phyloP scores from a whole-genome alignment of 805 yeast species.

The Saccharomycopsis fibuligera region DNA sequence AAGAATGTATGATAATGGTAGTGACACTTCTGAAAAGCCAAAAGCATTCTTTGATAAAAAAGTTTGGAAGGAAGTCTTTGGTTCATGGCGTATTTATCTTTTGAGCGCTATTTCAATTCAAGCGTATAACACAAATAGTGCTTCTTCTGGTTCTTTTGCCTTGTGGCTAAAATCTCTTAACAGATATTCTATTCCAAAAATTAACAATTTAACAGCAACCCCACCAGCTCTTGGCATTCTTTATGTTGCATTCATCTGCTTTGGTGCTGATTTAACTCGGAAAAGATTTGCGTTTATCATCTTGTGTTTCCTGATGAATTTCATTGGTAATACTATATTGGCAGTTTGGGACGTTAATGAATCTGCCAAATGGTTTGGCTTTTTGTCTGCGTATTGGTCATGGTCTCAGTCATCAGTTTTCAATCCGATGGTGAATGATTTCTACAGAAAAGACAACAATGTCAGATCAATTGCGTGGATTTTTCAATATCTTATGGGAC shows the following conservation, averaged over 20 bases:
- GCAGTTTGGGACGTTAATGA: conserved; percentile 55
- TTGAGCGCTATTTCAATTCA: conserved; percentile 48
- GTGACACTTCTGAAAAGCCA: conserved; percentile 26
- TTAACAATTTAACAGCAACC: conserved; percentile 46
- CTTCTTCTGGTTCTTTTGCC: conserved; percentile 48
- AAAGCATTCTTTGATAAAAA: conserved; percentile 32
- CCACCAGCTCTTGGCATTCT: conserved; percentile 57
- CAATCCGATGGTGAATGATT: conserved; percentile 52
- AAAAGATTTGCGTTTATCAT: conserved; percentile 50
- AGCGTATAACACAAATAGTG: conserved; percentile 58
- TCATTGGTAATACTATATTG: conserved; percentile 46
- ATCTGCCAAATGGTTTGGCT: conserved; percentile 61
- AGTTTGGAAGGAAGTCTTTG: conserved; percentile 47
- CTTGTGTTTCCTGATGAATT: conserved; percentile 46
- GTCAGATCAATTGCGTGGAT: conserved; percentile 52
- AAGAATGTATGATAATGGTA: conserved; percentile 31
- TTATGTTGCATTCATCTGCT: conserved; percentile 39
- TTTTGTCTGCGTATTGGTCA: conserved; percentile 51
- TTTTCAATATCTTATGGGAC: conserved; percentile 47
- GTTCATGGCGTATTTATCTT: conserved; percentile 51
- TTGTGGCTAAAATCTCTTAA: conserved; percentile 55
- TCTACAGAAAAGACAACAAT: conserved; percentile 50
- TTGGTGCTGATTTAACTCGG: conserved; percentile 44
- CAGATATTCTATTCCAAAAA: conserved; percentile 36
- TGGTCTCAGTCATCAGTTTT: conserved; percentile 61